These are phyloP conservation scores for Tarenaya hassleriana DNA, from an alignment of 345 rosid genomes.

Conservation along the genomic window DNA sequence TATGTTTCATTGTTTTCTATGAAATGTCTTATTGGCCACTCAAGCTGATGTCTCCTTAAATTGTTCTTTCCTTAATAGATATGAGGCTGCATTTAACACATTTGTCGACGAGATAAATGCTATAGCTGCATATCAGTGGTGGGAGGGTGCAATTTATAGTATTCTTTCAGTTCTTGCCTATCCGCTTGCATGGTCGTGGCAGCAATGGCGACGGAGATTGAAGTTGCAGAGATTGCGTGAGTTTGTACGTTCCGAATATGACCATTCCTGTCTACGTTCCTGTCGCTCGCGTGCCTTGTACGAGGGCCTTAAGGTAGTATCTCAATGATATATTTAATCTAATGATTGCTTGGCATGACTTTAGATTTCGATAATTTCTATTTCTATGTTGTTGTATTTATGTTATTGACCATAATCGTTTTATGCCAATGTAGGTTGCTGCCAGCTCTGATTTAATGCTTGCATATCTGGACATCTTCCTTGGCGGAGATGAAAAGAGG, in stretches of 20 bases:
- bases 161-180: conserved; percentile 72
- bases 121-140: conserved; percentile 95
- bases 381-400: conserved; percentile 4
- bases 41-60: conserved; percentile 16
- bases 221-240: conserved; percentile 86
- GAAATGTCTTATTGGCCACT: conserved; percentile 1
- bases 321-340: conserved; percentile 15
- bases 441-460: conserved; percentile 94
- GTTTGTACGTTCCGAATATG: conserved; percentile 97
- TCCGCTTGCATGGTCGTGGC: conserved; percentile 99
- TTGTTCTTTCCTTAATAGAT: conserved; percentile 44
- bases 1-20: conserved; percentile 20
- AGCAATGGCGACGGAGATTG: conserved; percentile 84
- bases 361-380: conserved; percentile 11
- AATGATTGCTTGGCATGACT: conserved; percentile 13
- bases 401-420: conserved; percentile 5
- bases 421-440: conserved; percentile 55
- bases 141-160: conserved; percentile 94
- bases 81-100: conserved; percentile 87
- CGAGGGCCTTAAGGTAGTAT: conserved; percentile 93
- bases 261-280: conserved; percentile 94
- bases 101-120: conserved; percentile 97
- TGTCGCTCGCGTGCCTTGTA: conserved; percentile 99
- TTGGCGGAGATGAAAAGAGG: conserved; percentile 98
- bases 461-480: conserved; percentile 93